These are phyloP conservation scores for Emergomyces pasteurianus DNA, from an alignment of 2,329 filamentous ascomycete species.

Conservation along the genomic window DNA sequence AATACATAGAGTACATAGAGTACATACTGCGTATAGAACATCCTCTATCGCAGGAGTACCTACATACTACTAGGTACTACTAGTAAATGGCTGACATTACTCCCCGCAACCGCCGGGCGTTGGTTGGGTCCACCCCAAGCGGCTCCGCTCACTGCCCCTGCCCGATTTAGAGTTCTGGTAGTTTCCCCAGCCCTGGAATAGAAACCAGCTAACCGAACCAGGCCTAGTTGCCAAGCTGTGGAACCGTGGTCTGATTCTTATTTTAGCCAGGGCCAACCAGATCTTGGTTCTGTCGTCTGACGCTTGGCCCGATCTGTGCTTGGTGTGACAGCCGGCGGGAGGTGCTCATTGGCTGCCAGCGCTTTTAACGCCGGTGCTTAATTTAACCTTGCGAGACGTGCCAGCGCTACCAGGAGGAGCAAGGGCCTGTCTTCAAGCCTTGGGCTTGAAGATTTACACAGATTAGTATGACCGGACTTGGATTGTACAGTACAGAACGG, in stretches of 20 bases:
- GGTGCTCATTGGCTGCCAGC: not conserved
- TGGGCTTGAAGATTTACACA: too few relatives aligned
- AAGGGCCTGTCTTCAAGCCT: too few relatives aligned
- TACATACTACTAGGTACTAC: too few relatives aligned
- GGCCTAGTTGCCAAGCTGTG: not conserved
- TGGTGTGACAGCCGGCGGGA: not conserved
- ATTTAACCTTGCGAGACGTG: not conserved
- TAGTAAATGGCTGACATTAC: not conserved
- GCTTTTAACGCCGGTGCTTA: not conserved
- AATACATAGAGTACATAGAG: not conserved
- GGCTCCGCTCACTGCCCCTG: not conserved
- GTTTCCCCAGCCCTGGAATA: not conserved
- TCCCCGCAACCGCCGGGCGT: not conserved
- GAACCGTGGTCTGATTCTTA: not conserved
- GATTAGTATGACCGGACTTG: too few relatives aligned
- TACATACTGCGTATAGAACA: not conserved
- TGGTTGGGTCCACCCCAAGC: not conserved
- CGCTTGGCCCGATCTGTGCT: not conserved
- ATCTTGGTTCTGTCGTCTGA: not conserved
- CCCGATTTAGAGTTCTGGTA: not conserved
- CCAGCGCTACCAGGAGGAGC: too few relatives aligned
- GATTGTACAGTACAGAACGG: too few relatives aligned
- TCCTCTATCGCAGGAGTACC: too few relatives aligned
- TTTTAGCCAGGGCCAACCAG: not conserved
- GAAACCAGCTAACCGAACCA: not conserved